Conservation (phyloP, 2,329 filamentous ascomycete species). For the Fusarium sp. region DNA sequence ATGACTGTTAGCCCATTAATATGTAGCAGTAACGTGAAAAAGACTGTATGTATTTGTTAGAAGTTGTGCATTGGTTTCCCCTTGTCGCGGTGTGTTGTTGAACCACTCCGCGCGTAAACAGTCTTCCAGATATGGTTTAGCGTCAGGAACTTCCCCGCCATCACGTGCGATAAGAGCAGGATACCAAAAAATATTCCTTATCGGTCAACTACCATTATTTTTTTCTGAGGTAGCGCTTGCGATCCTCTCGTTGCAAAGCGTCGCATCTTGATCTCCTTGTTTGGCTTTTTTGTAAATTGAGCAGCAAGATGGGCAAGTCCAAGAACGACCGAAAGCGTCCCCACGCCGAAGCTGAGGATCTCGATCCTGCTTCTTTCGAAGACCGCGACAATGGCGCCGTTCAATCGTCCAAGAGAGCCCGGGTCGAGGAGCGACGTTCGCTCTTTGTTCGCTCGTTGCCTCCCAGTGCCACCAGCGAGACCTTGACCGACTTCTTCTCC, state of each 20-base stretch:
- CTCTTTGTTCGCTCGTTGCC: constrained; percentile 93
- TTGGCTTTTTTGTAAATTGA: not conserved
- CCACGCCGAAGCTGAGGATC: constrained; percentile 47
- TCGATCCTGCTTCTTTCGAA: constrained; percentile 43
- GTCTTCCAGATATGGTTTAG: constrained; percentile 46
- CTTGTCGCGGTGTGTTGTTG: constrained; percentile 40
- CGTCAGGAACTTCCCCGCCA: constrained; percentile 31
- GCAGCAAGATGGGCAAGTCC: constrained; percentile 42
- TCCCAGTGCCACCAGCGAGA: constrained; percentile 77
- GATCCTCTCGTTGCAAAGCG: constrained; percentile 24
- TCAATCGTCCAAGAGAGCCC: constrained; percentile 60
- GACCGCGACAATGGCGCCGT: constrained; percentile 46
- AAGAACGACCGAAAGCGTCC: constrained; percentile 50
- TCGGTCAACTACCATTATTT: constrained; percentile 21
- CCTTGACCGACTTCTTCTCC: constrained; percentile 87
- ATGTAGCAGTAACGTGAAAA: constrained; percentile 5
- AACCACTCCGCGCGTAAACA: constrained; percentile 45
- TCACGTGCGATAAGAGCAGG: constrained; percentile 50
- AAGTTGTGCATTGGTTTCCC: constrained; percentile 6
- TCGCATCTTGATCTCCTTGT: not conserved
- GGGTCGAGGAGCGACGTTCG: constrained; percentile 69
- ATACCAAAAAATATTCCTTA: constrained; percentile 24
- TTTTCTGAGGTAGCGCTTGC: constrained; percentile 37
- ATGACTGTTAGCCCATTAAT: constrained; percentile 14
- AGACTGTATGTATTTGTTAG: constrained; percentile 12